Evolutionary conservation across 2,329 filamentous ascomycete genomes (phyloP).

Genomic region (Graphilbum ipis-grandicollis): DNA sequence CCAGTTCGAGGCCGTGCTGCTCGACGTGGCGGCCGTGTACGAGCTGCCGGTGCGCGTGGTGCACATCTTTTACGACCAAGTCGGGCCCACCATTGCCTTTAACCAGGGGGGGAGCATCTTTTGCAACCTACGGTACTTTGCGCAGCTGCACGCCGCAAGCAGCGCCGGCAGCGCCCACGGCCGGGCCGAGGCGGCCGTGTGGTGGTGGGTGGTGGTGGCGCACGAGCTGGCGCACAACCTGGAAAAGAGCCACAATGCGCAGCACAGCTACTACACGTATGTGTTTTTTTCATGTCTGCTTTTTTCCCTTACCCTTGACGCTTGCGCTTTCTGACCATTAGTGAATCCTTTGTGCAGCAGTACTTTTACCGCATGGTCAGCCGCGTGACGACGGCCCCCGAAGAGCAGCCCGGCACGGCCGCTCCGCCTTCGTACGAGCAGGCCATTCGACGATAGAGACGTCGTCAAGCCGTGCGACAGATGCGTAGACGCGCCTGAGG

Average conservation of each 20-base stretch:
- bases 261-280: conserved; percentile 70
- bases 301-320: no score
- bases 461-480: no score
- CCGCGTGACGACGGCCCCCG: conserved; percentile 10
- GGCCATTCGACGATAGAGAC: not conserved
- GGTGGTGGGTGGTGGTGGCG: conserved; percentile 45
- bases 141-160: conserved; percentile 50
- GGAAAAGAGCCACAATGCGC: conserved; percentile 56
- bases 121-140: conserved; percentile 81
- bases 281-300: conserved; percentile 14
- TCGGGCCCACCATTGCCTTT: conserved; percentile 76
- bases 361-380: conserved; percentile 54
- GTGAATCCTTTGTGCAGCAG: conserved; percentile 60
- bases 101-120: conserved; percentile 78
- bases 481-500: no score
- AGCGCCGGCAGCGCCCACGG: conserved; percentile 12
- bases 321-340: no score
- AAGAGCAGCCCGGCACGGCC: not conserved
- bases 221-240: conserved; percentile 95
- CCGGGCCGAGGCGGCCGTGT: conserved; percentile 21
- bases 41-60: conserved; percentile 48
- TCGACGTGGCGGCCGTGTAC: conserved; percentile 57
- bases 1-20: conserved; percentile 50
- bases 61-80: conserved; percentile 75
- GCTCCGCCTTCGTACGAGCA: conserved; percentile 6